Evolutionary conservation across 768 basidiomycete genomes (phyloP).

Genomic region (Xanthoconium stramineum): DNA sequence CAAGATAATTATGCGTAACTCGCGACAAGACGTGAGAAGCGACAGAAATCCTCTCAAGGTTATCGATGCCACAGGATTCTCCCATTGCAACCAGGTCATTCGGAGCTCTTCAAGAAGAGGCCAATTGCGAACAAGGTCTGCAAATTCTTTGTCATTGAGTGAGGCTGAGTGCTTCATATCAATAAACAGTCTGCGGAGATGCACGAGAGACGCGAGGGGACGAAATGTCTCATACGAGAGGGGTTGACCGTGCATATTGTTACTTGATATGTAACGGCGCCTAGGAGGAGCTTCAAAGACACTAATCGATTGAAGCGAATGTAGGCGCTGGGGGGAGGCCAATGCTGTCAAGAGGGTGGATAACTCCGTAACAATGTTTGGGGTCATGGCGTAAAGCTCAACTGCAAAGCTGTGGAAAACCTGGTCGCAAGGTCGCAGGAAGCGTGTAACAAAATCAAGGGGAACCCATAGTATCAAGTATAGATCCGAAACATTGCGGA

Average conservation of each 20-base stretch:
- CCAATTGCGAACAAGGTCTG: not conserved
- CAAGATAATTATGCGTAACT: not conserved
- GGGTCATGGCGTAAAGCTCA: too few relatives aligned
- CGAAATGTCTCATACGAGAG: not conserved
- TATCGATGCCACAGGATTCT: not conserved
- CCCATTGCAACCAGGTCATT: not conserved
- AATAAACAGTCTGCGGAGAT: slow-evolving; percentile 2
- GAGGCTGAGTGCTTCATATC: not conserved
- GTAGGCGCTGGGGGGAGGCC: slow-evolving; percentile 1
- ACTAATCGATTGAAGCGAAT: not conserved
- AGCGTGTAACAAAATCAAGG: too few relatives aligned
- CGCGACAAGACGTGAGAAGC: not conserved
- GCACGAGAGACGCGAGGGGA: not conserved
- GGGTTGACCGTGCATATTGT: not conserved
- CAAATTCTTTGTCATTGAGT: not conserved
- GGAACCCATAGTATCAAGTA: too few relatives aligned
- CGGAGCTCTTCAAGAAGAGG: not conserved
- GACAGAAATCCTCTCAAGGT: not conserved
- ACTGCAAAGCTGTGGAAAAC: too few relatives aligned
- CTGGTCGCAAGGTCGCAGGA: too few relatives aligned
- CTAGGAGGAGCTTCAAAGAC: too few relatives aligned
- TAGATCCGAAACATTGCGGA: too few relatives aligned
- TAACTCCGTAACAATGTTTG: not conserved
- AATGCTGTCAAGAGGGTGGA: not conserved
- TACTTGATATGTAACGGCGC: too few relatives aligned